Conservation (phyloP, 2,329 filamentous ascomycete species). For the Cyclaneusma minus region DNA sequence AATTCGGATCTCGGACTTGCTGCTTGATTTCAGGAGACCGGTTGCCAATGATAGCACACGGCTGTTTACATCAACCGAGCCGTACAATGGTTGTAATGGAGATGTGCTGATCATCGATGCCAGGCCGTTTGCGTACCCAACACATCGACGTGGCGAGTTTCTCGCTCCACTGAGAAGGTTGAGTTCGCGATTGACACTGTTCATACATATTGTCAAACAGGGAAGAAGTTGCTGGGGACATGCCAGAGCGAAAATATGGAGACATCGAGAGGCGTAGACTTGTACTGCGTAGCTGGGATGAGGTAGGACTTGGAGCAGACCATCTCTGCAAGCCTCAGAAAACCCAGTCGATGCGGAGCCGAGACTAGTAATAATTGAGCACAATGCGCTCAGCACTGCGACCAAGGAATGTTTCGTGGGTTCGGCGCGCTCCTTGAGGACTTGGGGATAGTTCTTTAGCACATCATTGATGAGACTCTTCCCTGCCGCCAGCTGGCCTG, state of each 20-base stretch:
- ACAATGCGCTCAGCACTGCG: constrained; percentile 62
- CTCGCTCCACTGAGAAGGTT: constrained; percentile 59
- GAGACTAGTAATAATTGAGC: constrained; percentile 62
- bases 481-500: constrained; percentile 71
- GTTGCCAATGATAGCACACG: constrained; percentile 84
- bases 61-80: constrained; percentile 90
- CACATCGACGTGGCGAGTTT: constrained; percentile 67
- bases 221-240: constrained; percentile 86
- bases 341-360: constrained; percentile 70
- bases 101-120: constrained; percentile 85
- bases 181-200: constrained; percentile 79
- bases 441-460: constrained; percentile 87
- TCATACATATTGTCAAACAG: constrained; percentile 91
- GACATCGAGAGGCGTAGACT: constrained; percentile 70
- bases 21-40: constrained; percentile 78
- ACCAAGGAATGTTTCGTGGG: constrained; percentile 78
- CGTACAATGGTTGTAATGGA: constrained; percentile 74
- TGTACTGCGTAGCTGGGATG: constrained; percentile 96
- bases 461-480: constrained; percentile 73
- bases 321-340: constrained; percentile 73
- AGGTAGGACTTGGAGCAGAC: constrained; percentile 75
- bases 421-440: constrained; percentile 71
- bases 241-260: constrained; percentile 76
- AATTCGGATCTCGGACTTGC: constrained; percentile 76
- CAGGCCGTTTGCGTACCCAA: constrained; percentile 83